Percentiles rank a stretch among this genome's conserved stretches.
Conservation (phyloP, 139 green algal species). For the Coccomyxa sp. region DNA sequence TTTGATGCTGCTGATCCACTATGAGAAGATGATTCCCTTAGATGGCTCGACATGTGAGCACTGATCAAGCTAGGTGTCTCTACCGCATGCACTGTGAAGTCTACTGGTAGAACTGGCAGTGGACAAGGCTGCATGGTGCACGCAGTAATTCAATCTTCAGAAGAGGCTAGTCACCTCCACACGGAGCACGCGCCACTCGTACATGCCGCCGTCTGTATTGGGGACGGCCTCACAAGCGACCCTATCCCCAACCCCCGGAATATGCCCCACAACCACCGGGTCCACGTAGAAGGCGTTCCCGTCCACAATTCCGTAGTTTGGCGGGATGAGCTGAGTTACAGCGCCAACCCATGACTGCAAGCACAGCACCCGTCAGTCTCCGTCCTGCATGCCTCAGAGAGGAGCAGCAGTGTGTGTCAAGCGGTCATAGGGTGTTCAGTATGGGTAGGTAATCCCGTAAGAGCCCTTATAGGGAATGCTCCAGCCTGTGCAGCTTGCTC, state of each 20-base stretch:
- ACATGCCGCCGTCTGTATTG: constrained; percentile 54
- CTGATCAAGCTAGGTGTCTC: too few relatives aligned
- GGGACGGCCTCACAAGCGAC: constrained; percentile 46
- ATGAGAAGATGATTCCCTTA: too few relatives aligned
- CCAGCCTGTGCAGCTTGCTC: not conserved
- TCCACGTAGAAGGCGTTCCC: constrained; percentile 50
- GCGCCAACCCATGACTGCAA: constrained; percentile 38
- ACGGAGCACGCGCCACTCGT: constrained; percentile 43
- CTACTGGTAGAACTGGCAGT: too few relatives aligned
- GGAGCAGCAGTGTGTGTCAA: too few relatives aligned
- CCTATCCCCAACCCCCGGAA: constrained; percentile 31
- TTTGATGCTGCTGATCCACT: too few relatives aligned
- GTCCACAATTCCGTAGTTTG: constrained; percentile 67
- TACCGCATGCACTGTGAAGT: too few relatives aligned
- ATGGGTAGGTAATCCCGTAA: not conserved
- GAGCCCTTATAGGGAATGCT: not conserved
- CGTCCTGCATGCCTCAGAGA: too few relatives aligned
- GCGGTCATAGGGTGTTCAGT: not conserved
- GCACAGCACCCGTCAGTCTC: too few relatives aligned
- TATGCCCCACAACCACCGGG: constrained; percentile 25
- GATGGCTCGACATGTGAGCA: too few relatives aligned
- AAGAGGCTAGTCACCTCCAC: constrained; percentile 28
- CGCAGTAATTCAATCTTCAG: too few relatives aligned
- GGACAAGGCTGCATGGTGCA: too few relatives aligned
- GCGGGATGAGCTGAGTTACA: constrained; percentile 55